Base-by-base conservation (phyloP, 768 basidiomycete species). In the Tubosaeta brunneosetosa region DNA sequence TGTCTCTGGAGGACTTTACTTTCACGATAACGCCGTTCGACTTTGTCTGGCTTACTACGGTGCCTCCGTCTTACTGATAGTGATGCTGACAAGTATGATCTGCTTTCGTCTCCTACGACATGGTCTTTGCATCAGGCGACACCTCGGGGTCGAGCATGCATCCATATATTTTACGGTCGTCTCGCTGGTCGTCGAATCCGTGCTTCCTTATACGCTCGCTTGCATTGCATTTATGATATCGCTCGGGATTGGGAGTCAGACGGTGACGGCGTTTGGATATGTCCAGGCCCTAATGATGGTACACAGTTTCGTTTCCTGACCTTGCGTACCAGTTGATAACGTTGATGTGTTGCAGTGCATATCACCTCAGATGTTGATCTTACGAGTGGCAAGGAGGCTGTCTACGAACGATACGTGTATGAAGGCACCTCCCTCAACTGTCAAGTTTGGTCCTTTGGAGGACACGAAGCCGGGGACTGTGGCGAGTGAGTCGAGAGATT, bases 291-390 rank as follows among this genome's bases (percentile, higher is more conserved):
- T 50, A n/a, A n/a, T 53, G 42, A 55, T 51, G 42, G 55, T 61
- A 31, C 14, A 52, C 16, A 14, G 29, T 46, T 19, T 34, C 7
- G 6, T 37, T 6, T 16, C 19, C 22, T 4, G n/a, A n/a, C n/a
- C n/a, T n/a, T n/a, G n/a, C n/a, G n/a, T n/a, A n/a, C n/a, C n/a
- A n/a, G n/a, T n/a, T n/a, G n/a, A 40, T 16, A 7, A 27, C 26
- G 25, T 27, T 14, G 11, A 43, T 22, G 14, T 5, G 19, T n/a
- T 44, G n/a, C 33, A 62, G 60, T 44, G 47, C 22, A 31, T 59
- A 37, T 56, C 61, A n/a, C 40, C 56, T 2, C 56, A 55, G 26
- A 29, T 62, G 25, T 36, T 61, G 33, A 61, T 61, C 19, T 44
- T 60, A 22, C 41, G 52, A 4, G 51, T 48, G n/a, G 43, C 50